phyloP scores from a whole-genome alignment of 352 stramenopile species.

The Phytopythium ostracodes region DNA sequence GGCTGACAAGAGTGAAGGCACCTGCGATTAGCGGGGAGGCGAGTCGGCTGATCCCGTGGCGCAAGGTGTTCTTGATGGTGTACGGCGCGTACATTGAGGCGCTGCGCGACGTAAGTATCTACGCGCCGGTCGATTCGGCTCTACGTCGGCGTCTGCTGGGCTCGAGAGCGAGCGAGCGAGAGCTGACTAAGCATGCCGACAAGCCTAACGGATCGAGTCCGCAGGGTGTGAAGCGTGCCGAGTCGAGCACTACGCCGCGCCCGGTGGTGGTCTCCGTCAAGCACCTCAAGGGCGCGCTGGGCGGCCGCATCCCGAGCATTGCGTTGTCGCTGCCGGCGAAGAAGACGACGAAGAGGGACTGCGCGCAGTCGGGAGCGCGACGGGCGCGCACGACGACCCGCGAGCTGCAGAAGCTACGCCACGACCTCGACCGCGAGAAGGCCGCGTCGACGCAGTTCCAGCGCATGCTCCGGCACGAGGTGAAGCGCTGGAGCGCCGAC shows the following conservation, averaged over 20 bases:
- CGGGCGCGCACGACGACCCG: not conserved
- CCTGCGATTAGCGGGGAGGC: conserved; percentile 13
- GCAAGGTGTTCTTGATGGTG: conserved; percentile 49
- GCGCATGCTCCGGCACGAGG: conserved; percentile 51
- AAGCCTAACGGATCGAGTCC: not conserved
- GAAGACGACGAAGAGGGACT: not conserved
- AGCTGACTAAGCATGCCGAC: not conserved
- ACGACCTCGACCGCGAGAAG: conserved; percentile 52
- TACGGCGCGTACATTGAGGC: conserved; percentile 62
- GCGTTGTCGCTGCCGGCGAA: conserved; percentile 9
- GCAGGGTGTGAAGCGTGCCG: not conserved
- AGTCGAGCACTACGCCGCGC: not conserved
- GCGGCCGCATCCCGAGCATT: conserved; percentile 7
- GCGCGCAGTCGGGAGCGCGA: conserved; percentile 6
- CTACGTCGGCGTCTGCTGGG: conserved; percentile 2
- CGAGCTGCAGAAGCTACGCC: conserved; percentile 40
- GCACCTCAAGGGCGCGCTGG: conserved; percentile 41
- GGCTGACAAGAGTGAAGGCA: conserved; percentile 5
- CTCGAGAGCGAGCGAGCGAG: too few relatives aligned
- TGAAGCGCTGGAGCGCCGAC: conserved; percentile 37
- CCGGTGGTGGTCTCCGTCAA: conserved; percentile 23
- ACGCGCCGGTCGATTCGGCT: conserved; percentile 28
- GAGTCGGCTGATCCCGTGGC: conserved; percentile 41
- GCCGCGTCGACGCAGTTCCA: conserved; percentile 45
- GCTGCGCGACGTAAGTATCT: conserved; percentile 41